A percentile compares a stretch with the other conserved stretches of the same genome.
These are phyloP conservation scores for Coniosporium apollinis DNA, from an alignment of 495 filamentous ascomycete species.

Conservation along the genomic window DNA sequence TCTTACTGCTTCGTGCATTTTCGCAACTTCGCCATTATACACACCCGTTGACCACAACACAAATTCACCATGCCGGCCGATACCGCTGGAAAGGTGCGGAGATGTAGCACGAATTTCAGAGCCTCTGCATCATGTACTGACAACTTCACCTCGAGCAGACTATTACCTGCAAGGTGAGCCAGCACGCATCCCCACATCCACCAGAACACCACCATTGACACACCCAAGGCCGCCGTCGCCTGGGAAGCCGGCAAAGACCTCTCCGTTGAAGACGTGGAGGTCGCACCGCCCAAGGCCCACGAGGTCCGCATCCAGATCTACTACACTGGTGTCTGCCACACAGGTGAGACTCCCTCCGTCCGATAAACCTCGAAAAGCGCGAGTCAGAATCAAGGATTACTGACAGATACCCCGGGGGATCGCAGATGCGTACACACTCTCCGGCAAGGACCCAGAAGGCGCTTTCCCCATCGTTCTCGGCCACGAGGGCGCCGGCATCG, in stretches of 20 bases:
- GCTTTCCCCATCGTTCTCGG: constrained; percentile 94
- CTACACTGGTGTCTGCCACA: constrained; percentile 98
- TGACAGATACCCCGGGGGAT: constrained; percentile 6
- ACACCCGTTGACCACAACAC: too few species aligned
- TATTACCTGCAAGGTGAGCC: constrained; percentile 55
- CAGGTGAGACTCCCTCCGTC: too few species aligned
- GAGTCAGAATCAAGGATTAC: not conserved
- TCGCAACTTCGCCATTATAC: too few species aligned
- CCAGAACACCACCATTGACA: too few species aligned
- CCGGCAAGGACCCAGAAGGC: constrained; percentile 94
- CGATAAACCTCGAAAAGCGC: too few species aligned
- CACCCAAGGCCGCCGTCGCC: constrained; percentile 70
- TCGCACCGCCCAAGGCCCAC: constrained; percentile 75
- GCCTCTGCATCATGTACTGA: constrained; percentile 7
- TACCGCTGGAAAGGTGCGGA: constrained; percentile 41
- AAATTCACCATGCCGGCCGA: constrained; percentile 18
- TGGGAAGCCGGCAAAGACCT: constrained; percentile 90
- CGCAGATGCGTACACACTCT: constrained; percentile 91
- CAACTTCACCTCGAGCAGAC: constrained; percentile 39
- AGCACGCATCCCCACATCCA: too few species aligned
- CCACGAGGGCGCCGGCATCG: constrained; percentile 92
- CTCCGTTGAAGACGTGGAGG: constrained; percentile 80
- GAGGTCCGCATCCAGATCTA: constrained; percentile 93
- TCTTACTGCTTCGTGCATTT: too few species aligned
- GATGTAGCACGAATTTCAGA: not conserved